Conservation (phyloP, 2,329 filamentous ascomycete genomes). For the Aureobasidium lini region DNA sequence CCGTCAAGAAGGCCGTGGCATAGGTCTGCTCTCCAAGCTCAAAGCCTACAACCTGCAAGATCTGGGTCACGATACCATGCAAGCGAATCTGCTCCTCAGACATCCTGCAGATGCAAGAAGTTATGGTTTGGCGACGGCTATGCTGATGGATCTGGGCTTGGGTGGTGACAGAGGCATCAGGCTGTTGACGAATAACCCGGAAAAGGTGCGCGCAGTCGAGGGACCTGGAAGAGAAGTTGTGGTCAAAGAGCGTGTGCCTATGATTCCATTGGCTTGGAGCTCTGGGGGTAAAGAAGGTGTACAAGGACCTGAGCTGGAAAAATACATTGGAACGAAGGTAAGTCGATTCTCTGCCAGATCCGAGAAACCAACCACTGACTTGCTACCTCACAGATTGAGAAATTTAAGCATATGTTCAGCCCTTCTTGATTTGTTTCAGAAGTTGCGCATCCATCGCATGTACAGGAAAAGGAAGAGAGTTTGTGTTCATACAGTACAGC, state of each 20-base stretch:
- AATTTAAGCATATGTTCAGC: constrained; percentile 46
- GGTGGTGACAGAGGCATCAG: constrained; percentile 63
- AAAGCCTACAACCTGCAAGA: constrained; percentile 98
- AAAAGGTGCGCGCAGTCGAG: constrained; percentile 91
- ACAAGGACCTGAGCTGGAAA: constrained; percentile 79
- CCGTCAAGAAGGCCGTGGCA: constrained; percentile 90
- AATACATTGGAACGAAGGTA: constrained; percentile 92
- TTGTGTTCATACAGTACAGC: constrained; percentile 6
- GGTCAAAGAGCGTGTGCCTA: constrained; percentile 83
- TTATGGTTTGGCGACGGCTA: constrained; percentile 93
- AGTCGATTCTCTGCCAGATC: constrained; percentile 24
- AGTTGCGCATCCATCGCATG: neutral
- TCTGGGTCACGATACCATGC: constrained; percentile 92
- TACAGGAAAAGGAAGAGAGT: neutral
- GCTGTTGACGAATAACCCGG: constrained; percentile 91
- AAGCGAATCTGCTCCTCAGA: constrained; percentile 82
- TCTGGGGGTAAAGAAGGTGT: constrained; percentile 70
- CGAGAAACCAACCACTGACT: constrained; percentile 16
- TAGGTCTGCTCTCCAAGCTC: constrained; percentile 88
- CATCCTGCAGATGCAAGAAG: constrained; percentile 92
- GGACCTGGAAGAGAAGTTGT: constrained; percentile 81
- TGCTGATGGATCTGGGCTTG: constrained; percentile 76
- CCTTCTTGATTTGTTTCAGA: neutral
- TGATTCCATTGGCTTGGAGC: constrained; percentile 93
- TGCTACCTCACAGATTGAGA: constrained; percentile 36